Evolutionary conservation across 78 protist species (phyloP), one percentile per base, ranked within the genome.

Genomic region (Dictyostelium capitatum): DNA sequence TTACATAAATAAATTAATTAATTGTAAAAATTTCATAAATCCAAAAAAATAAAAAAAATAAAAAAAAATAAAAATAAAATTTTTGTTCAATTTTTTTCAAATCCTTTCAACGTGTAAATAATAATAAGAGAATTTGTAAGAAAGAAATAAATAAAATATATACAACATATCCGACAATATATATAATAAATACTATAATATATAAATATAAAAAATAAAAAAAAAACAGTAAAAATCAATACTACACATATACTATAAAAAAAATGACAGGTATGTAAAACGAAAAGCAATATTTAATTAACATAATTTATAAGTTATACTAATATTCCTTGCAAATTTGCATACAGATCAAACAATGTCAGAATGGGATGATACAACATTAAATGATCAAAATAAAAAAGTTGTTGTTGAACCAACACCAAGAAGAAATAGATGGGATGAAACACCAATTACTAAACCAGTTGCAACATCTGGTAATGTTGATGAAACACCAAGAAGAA

Each of bases 391-490:
- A 30, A 14, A 11, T 32, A 50, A 41, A 23, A 19, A 48, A 8
- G 41, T 28, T 25, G 30, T 69, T 15, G 83, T 65, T 25, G 83
- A 51, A n/a, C 53, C 93, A 28, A 87, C 93, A 48, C 93, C 93
- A 37, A 56, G 90, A 54, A 77, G 90, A 73, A 95, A 82, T 50
- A 83, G 96, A 72, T 95, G 96, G 96, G 96, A 95, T 89, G 93
- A 95, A 89, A 95, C 96, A 57, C 96, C 96, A 80, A 30, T 30
- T 15, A 74, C 32, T 47, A 74, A 23, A 32, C 30, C 51, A 46
- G 2, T 12, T 30, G 75, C 83, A 37, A 64, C 23, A 25, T 11
- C 10, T 64, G 25, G 73, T 32, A 25, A 28, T 11, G 72, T 80
- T 14, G 95, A 43, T 10, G 82, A 77, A 19, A 79, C 96, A 89